A percentile compares a stretch with the other conserved stretches of the same genome.
Conservation (phyloP, 1,284 basidiomycete genomes). For the Ustilago loliicola region DNA sequence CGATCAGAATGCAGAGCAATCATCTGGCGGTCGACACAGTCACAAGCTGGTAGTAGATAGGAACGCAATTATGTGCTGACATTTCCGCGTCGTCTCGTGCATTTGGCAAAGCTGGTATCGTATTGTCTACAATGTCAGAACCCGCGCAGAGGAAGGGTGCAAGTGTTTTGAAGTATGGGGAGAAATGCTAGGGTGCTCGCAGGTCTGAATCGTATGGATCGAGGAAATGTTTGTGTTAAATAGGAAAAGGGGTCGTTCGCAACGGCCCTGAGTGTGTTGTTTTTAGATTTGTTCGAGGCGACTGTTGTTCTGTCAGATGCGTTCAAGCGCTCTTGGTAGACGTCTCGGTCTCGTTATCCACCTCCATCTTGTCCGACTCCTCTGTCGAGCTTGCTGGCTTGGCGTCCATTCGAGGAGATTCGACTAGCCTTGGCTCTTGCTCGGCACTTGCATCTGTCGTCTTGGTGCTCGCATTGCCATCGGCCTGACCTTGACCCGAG, state of each 20-base stretch:
- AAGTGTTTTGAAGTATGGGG: slow-evolving; percentile 4
- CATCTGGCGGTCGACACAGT: not conserved
- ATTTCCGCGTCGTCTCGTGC: slow-evolving; percentile 43
- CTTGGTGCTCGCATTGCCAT: slow-evolving; percentile 3
- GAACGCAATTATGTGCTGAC: slow-evolving; percentile 15
- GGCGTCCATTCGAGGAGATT: slow-evolving; percentile 51
- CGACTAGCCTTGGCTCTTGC: slow-evolving; percentile 56
- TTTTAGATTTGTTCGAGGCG: not conserved
- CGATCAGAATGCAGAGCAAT: not conserved
- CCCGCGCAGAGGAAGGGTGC: slow-evolving; percentile 35
- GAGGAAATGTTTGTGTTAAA: slow-evolving; percentile 1
- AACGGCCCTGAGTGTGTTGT: not conserved
- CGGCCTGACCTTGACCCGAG: slow-evolving; percentile 24
- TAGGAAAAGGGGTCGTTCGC: not conserved
- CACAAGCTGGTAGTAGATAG: not conserved
- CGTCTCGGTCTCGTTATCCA: slow-evolving; percentile 25
- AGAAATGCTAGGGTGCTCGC: slow-evolving; percentile 23
- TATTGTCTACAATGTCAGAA: slow-evolving; percentile 50
- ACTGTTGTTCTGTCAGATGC: not conserved
- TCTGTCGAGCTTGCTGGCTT: slow-evolving; percentile 37
- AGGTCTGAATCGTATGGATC: slow-evolving; percentile 13
- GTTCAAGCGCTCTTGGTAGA: slow-evolving; percentile 8
- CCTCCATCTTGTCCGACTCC: slow-evolving; percentile 42
- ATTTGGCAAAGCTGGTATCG: slow-evolving; percentile 51
- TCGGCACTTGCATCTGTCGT: slow-evolving; percentile 8